These are phyloP conservation scores for Pachysandra terminalis DNA, from an alignment of 164 flowering plant species.

Conservation along the genomic window DNA sequence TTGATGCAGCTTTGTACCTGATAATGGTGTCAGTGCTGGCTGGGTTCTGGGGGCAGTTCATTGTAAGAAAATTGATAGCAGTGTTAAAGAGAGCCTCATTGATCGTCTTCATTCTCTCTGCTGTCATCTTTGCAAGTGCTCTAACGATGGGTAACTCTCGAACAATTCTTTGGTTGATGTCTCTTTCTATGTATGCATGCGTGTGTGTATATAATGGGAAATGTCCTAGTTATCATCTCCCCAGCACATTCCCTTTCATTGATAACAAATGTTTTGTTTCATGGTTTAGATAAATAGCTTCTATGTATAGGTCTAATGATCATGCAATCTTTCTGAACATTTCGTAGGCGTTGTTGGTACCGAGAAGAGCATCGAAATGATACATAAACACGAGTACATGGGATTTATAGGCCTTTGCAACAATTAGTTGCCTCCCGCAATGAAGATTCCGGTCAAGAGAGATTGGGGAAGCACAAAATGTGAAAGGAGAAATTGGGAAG, in stretches of 20 bases:
- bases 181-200: too few species aligned
- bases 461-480: too few species aligned
- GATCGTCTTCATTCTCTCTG: slow-evolving; percentile 84
- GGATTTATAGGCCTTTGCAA: slow-evolving; percentile 75
- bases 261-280: too few species aligned
- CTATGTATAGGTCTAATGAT: too few species aligned
- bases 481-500: neutral
- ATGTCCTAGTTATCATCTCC: too few species aligned
- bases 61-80: slow-evolving; percentile 61
- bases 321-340: neutral
- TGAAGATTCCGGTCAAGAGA: neutral
- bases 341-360: slow-evolving; percentile 69
- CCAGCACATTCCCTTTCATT: too few species aligned
- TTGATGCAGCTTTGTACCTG: slow-evolving; percentile 69
- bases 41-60: slow-evolving; percentile 78
- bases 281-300: too few species aligned
- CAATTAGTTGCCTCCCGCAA: neutral
- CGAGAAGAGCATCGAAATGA: slow-evolving; percentile 61
- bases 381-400: slow-evolving; percentile 80
- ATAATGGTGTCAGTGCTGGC: slow-evolving; percentile 64
- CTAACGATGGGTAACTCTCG: slow-evolving; percentile 72
- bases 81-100: slow-evolving; percentile 73
- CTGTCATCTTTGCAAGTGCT: slow-evolving; percentile 91
- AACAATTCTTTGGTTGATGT: neutral
- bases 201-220: too few species aligned